Conservation (phyloP, 192 early-diverging fungal genomes). For the Coemansia sp. region DNA sequence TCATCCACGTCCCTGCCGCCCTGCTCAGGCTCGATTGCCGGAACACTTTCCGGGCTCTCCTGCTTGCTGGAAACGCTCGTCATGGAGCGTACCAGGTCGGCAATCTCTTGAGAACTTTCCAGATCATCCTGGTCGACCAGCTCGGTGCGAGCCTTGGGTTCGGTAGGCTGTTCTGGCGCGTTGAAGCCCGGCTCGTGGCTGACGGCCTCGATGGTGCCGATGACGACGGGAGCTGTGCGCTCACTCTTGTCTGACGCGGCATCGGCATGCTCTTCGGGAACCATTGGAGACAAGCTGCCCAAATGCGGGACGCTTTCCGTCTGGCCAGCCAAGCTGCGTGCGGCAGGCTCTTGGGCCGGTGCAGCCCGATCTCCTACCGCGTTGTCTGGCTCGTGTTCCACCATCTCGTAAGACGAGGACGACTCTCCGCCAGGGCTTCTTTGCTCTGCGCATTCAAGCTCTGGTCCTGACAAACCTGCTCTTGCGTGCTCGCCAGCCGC, state of each 20-base stretch:
- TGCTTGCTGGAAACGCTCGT: conserved; percentile 1
- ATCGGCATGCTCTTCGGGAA: conserved; percentile 2
- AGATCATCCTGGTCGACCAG: background rate
- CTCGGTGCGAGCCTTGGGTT: conserved; percentile 18
- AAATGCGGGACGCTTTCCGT: background rate
- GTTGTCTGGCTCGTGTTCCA: conserved; percentile 9
- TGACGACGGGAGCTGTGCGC: conserved; percentile 33
- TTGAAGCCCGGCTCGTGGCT: background rate
- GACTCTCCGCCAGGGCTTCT: conserved; percentile 13
- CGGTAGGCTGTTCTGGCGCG: background rate
- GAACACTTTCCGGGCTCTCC: background rate
- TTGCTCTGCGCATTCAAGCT: conserved; percentile 14
- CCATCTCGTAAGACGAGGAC: conserved; percentile 21
- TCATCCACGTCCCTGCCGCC: background rate
- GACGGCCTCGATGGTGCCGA: conserved; percentile 28
- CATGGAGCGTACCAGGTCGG: conserved; percentile 10
- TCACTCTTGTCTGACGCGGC: conserved; percentile 2
- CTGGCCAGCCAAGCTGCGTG: background rate
- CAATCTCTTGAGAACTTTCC: conserved; percentile 9
- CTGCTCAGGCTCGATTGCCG: background rate
- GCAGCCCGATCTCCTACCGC: conserved; percentile 1
- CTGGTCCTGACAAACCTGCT: too few species aligned
- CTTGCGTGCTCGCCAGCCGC: conserved; percentile 1
- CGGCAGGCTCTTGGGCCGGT: conserved; percentile 4
- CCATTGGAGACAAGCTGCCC: conserved; percentile 8